These are phyloP conservation scores for Tothia fuscella DNA, from an alignment of 2,329 filamentous ascomycete species.

Conservation along the genomic window DNA sequence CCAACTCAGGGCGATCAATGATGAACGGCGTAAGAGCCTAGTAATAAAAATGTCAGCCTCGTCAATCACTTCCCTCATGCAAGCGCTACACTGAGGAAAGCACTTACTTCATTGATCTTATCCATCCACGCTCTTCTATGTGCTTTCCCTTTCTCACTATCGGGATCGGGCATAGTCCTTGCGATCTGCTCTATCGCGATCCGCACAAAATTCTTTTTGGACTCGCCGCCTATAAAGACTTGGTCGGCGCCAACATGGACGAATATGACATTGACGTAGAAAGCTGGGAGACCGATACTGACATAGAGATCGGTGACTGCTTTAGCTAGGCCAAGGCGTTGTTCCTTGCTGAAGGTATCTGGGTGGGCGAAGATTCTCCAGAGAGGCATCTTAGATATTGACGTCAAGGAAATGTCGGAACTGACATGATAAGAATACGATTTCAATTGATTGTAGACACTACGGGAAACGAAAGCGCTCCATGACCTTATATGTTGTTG, in stretches of 20 bases:
- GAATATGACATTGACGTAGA: constrained; percentile 22
- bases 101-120: constrained; percentile 4
- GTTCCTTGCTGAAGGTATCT: not conserved
- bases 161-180: not conserved
- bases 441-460: no score
- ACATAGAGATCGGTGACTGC: constrained; percentile 20
- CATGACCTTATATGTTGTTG: no score
- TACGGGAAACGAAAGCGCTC: no score
- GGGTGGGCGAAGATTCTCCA: constrained; percentile 5
- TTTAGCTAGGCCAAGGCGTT: constrained; percentile 8
- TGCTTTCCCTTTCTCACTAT: not conserved
- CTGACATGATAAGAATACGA: no score
- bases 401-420: no score
- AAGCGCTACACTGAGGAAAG: no score
- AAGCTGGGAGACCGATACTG: constrained; percentile 16
- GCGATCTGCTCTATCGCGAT: constrained; percentile 15
- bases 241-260: constrained; percentile 11
- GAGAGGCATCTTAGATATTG: constrained; percentile 7
- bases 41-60: no score
- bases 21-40: constrained; percentile 1
- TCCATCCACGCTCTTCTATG: not conserved
- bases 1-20: not conserved
- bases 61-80: no score
- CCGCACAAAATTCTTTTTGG: constrained; percentile 13
- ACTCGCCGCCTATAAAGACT: constrained; percentile 13